Percentiles rank a stretch among this genome's conserved stretches.
These are phyloP conservation scores for Xylariaceae sp. DNA, from an alignment of 2,329 filamentous ascomycete genomes.

Conservation along the genomic window DNA sequence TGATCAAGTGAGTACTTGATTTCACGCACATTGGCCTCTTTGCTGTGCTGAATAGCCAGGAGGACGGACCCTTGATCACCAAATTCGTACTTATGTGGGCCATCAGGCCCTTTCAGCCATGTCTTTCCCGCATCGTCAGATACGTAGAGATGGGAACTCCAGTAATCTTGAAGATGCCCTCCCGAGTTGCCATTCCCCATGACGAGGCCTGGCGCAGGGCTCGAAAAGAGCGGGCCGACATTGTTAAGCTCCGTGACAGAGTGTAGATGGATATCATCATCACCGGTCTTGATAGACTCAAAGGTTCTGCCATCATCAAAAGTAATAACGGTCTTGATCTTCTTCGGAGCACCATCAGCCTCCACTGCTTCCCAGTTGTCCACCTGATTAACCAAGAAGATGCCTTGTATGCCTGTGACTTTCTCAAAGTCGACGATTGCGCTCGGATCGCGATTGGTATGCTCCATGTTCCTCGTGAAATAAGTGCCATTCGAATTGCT, in stretches of 20 bases:
- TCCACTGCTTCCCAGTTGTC: conserved; percentile 79
- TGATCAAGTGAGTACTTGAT: conserved; percentile 82
- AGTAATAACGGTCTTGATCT: conserved; percentile 77
- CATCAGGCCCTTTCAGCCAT: conserved; percentile 73
- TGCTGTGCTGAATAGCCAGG: conserved; percentile 75
- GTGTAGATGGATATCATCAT: conserved; percentile 77
- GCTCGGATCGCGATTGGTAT: conserved; percentile 77
- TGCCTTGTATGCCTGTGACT: conserved; percentile 84
- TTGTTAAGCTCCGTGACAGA: conserved; percentile 85
- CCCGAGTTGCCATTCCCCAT: conserved; percentile 95
- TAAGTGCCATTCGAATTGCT: conserved; percentile 98
- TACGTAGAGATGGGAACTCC: conserved; percentile 76
- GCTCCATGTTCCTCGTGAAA: conserved; percentile 86
- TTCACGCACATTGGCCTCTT: conserved; percentile 56
- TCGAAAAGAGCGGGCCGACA: conserved; percentile 84
- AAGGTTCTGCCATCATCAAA: conserved; percentile 95
- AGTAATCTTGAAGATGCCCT: conserved; percentile 65
- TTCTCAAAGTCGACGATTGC: conserved; percentile 95
- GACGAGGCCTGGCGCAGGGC: conserved; percentile 85
- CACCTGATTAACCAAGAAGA: conserved; percentile 86
- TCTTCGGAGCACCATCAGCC: conserved; percentile 55
- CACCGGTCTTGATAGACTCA: conserved; percentile 65
- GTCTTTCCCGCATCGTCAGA: conserved; percentile 88
- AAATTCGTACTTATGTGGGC: conserved; percentile 93
- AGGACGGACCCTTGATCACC: conserved; percentile 89